Evolutionary conservation across 352 stramenopile genomes (phyloP).

Genomic region (Phytophthora europaea): DNA sequence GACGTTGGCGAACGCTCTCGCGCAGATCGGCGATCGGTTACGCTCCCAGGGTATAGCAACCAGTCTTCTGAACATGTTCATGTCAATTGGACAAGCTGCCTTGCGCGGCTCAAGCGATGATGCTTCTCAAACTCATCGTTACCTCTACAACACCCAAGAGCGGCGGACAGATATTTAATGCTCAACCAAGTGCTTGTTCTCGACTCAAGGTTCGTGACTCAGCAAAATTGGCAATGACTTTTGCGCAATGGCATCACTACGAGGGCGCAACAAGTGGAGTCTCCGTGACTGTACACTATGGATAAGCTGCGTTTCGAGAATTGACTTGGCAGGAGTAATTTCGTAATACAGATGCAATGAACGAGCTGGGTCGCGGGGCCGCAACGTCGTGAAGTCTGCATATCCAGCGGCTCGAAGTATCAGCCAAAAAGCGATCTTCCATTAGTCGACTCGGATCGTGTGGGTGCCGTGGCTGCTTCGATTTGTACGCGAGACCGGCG

Average conservation of each 20-base stretch:
- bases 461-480: too few species aligned
- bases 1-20: constrained; percentile 56
- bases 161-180: constrained; percentile 73
- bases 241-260: not conserved
- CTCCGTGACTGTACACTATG: not conserved
- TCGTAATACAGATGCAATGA: not conserved
- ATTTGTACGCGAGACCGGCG: not conserved
- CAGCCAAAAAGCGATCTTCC: not conserved
- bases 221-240: too few species aligned
- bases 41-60: constrained; percentile 56
- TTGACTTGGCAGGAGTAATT: not conserved
- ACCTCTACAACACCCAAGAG: constrained; percentile 75
- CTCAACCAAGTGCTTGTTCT: not conserved
- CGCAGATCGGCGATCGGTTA: constrained; percentile 60
- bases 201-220: too few species aligned
- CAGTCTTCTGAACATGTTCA: constrained; percentile 58
- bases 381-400: too few species aligned
- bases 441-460: not conserved
- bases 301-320: not conserved
- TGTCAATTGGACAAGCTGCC: constrained; percentile 58
- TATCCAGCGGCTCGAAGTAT: too few species aligned
- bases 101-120: constrained; percentile 30
- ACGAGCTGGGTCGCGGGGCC: not conserved
- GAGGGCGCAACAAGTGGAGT: not conserved
- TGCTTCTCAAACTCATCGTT: constrained; percentile 24